A percentile compares a stretch with the other conserved stretches of the same genome.
phyloP scores from a whole-genome alignment of 495 filamentous ascomycete species.

The Daldinia bambusicola region DNA sequence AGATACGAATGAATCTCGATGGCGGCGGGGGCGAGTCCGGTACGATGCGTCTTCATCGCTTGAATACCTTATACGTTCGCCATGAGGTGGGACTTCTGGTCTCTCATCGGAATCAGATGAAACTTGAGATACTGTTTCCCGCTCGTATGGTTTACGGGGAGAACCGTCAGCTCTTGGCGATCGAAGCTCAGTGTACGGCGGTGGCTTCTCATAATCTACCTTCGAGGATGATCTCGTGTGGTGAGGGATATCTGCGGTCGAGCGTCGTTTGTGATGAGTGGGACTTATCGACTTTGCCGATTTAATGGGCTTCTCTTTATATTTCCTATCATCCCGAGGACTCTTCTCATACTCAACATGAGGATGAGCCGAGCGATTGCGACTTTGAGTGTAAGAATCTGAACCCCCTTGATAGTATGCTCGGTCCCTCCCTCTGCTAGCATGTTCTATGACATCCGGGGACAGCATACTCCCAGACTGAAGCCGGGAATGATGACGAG shows the following conservation, averaged over 20 bases:
- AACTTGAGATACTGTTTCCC: slow-evolving; percentile 35
- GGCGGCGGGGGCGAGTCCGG: slow-evolving; percentile 21
- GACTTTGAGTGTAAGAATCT: slow-evolving; percentile 31
- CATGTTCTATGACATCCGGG: slow-evolving; percentile 51
- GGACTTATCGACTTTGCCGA: slow-evolving; percentile 37
- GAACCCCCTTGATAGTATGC: slow-evolving; percentile 51
- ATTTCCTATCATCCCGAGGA: slow-evolving; percentile 35
- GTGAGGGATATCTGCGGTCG: slow-evolving; percentile 40
- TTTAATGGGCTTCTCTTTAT: slow-evolving; percentile 37
- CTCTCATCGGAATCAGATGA: slow-evolving; percentile 29
- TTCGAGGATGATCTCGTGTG: slow-evolving; percentile 30
- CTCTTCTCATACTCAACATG: slow-evolving; percentile 39
- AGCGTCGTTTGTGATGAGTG: slow-evolving; percentile 41
- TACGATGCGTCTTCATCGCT: slow-evolving; percentile 44
- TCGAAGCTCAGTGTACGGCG: slow-evolving; percentile 20
- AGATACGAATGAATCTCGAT: slow-evolving; percentile 28
- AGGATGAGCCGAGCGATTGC: slow-evolving; percentile 41
- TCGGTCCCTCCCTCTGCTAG: slow-evolving; percentile 52
- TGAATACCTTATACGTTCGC: slow-evolving; percentile 42
- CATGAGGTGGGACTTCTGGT: slow-evolving; percentile 27
- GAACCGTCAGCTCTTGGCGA: slow-evolving; percentile 34
- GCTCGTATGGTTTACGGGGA: slow-evolving; percentile 33
- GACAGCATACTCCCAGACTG: slow-evolving; percentile 32
- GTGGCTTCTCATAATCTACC: slow-evolving; percentile 29
- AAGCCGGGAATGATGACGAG: slow-evolving; percentile 36